Conservation (phyloP, 495 filamentous ascomycete species). For the Penicillium paxilli region DNA sequence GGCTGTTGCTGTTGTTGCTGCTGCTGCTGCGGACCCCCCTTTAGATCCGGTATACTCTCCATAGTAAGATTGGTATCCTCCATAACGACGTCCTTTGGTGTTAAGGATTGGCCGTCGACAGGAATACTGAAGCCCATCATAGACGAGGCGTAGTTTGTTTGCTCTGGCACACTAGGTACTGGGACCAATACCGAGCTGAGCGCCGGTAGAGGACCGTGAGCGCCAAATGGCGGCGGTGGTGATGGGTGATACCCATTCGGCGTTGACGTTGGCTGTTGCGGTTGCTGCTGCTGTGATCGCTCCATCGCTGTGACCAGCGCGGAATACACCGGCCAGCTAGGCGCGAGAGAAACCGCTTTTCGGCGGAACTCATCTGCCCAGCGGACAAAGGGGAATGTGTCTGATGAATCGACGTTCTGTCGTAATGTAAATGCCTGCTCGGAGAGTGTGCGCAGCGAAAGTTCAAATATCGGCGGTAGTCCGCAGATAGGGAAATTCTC, state of each 20-base stretch:
- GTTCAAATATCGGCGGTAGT: slow-evolving; percentile 49
- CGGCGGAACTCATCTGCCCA: slow-evolving; percentile 43
- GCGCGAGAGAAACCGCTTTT: slow-evolving; percentile 25
- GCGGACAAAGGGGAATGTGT: slow-evolving; percentile 37
- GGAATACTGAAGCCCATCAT: slow-evolving; percentile 41
- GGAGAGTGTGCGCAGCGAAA: slow-evolving; percentile 38
- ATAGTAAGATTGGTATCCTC: slow-evolving; percentile 31
- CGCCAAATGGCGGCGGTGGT: neutral
- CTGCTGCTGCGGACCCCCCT: slow-evolving; percentile 22
- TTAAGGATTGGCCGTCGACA: slow-evolving; percentile 36
- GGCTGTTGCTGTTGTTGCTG: neutral
- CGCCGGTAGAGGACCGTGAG: slow-evolving; percentile 3
- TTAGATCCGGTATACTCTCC: slow-evolving; percentile 21
- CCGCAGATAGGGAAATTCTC: slow-evolving; percentile 48
- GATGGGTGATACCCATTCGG: slow-evolving; percentile 10
- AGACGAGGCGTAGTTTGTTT: slow-evolving; percentile 30
- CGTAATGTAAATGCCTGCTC: slow-evolving; percentile 38
- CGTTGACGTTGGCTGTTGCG: neutral
- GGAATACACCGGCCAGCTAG: slow-evolving; percentile 41
- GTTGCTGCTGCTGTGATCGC: slow-evolving; percentile 23
- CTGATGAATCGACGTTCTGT: slow-evolving; percentile 30
- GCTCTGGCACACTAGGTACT: neutral
- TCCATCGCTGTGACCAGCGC: slow-evolving; percentile 35
- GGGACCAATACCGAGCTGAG: neutral
- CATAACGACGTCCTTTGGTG: slow-evolving; percentile 38